Conservation (phyloP, 2,329 filamentous ascomycete genomes). For the Neopestalotiopsis sp. region DNA sequence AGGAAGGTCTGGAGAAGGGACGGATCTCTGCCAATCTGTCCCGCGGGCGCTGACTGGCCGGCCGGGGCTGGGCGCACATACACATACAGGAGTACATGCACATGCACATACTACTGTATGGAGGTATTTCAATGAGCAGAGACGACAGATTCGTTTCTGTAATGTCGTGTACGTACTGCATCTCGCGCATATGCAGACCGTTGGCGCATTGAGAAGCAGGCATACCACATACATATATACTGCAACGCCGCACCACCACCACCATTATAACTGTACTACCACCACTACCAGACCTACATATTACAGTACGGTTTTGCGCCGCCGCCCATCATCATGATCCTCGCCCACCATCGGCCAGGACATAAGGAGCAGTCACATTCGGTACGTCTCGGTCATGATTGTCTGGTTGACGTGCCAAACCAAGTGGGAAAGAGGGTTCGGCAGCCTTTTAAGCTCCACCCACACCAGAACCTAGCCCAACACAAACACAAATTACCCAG, state of each 20-base stretch:
- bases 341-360: not conserved
- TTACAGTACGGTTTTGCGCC: not conserved
- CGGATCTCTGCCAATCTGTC: slow-evolving; percentile 4
- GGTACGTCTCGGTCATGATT: slow-evolving; percentile 19
- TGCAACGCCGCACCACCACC: not conserved
- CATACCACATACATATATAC: not conserved
- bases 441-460: slow-evolving; percentile 15
- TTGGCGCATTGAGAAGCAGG: slow-evolving; percentile 26
- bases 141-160: slow-evolving; percentile 14
- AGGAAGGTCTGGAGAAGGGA: slow-evolving; percentile 12
- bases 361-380: slow-evolving; percentile 18
- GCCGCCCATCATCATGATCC: not conserved
- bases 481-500: not conserved
- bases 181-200: slow-evolving; percentile 40
- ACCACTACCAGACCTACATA: slow-evolving; percentile 1
- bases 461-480: slow-evolving; percentile 6
- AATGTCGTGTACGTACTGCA: slow-evolving; percentile 25
- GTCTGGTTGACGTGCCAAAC: slow-evolving; percentile 28
- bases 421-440: slow-evolving; percentile 21
- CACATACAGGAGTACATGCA: not conserved
- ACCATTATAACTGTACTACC: not conserved
- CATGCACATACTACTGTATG: not conserved
- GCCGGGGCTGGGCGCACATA: slow-evolving; percentile 1
- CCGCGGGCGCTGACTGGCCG: not conserved
- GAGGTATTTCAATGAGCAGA: not conserved